Evolutionary conservation across 148 eudicot genomes (phyloP), one percentile per base, ranked within the genome.

Genomic region (Suaeda aralocaspica): DNA sequence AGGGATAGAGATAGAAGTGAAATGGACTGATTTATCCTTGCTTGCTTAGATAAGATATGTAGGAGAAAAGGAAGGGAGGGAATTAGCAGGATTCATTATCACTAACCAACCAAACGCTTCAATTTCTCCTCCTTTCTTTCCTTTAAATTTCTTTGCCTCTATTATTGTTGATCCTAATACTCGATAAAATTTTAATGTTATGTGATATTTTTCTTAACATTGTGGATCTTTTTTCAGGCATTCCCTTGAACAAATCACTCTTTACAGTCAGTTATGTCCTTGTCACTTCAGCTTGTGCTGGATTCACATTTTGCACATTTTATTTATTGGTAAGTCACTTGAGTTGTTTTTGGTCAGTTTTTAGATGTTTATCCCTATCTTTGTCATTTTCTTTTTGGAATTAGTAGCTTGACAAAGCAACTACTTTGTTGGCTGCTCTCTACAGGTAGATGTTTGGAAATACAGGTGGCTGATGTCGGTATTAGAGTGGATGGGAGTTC

Each of bases 401-500:
- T 60, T 15, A 15, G 19, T 6, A 21, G 12, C 26, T 22, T 42
- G 11, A 55, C 70, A 63, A n/a, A 36, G 51, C 48, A 0, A n/a
- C 2, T 34, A 53, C 53, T 26, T 72, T 49, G 39, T 52, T 55
- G 26, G 6, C 21, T 71, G 67, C 46, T 66, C 16, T 25, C 61
- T 68, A 64, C 82, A 89, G 95, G 92, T 92, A 7, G 97, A 92
- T 81, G 79, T 92, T 34, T 80, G 80, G 66, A 81, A 81, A 51
- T 87, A 84, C 76, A 78, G 92, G 76, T 42, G 69, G 46, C 49
- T 79, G 68, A 72, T 82, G 44, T 80, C 36, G 41, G 80, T 56
- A 21, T 77, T 92, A 73, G 96, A 92, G 81, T 84, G 90, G 89
- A 85, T 88, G 84, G 94, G 97, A 59, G 85, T 87, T 77, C 97